Conservation (phyloP, 805 yeast genomes). For the Sungouiozyma ichnusensis region DNA sequence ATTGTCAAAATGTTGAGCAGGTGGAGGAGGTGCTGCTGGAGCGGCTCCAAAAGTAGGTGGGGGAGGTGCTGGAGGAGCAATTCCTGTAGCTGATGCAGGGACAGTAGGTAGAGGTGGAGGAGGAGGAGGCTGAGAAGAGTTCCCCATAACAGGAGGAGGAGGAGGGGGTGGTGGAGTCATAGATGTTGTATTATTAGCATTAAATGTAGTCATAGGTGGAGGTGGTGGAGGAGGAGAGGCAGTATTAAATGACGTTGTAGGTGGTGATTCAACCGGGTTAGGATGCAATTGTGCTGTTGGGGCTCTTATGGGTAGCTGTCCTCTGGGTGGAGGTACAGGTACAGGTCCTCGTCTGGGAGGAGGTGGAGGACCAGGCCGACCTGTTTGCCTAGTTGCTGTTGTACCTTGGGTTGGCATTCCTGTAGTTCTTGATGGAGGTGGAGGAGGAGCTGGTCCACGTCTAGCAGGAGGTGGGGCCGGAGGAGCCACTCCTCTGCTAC, state of each 20-base stretch:
- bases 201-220: conserved; percentile 10
- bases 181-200: conserved; percentile 1
- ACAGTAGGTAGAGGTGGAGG: conserved; percentile 5
- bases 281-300: conserved; percentile 5
- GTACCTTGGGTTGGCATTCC: background rate
- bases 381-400: conserved; percentile 5
- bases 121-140: conserved; percentile 11
- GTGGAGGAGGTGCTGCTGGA: conserved; percentile 13
- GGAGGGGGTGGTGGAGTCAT: conserved; percentile 9
- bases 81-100: conserved; percentile 5
- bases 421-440: conserved; percentile 12
- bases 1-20: conserved; percentile 7
- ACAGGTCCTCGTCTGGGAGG: conserved; percentile 26
- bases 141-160: conserved; percentile 3
- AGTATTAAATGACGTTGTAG: conserved; percentile 8
- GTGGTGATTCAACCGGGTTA: conserved; percentile 2
- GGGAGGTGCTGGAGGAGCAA: conserved; percentile 13
- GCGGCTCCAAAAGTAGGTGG: conserved; percentile 7
- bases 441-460: conserved; percentile 24
- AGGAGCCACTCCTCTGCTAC: conserved; percentile 2
- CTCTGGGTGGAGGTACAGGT: conserved; percentile 20
- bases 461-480: conserved; percentile 26
- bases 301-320: conserved; percentile 9
- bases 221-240: conserved; percentile 7
- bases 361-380: conserved; percentile 17